Conservation (phyloP, 1,284 basidiomycete genomes). For the Trichosporon ovoides region DNA sequence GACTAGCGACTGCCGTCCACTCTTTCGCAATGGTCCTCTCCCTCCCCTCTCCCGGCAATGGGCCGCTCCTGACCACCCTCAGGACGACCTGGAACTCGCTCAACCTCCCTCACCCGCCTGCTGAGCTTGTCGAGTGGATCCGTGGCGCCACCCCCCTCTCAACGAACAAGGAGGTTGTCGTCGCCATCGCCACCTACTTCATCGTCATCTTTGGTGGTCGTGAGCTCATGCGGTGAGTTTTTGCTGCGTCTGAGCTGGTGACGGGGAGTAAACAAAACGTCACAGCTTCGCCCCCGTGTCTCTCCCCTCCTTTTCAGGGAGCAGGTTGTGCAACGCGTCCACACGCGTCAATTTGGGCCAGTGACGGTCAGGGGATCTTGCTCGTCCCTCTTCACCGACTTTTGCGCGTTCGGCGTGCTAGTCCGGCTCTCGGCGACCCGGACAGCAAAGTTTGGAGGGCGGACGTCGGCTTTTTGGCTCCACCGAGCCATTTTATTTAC, state of each 20-base stretch:
- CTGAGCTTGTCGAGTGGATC: constrained; percentile 40
- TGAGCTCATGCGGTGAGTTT: constrained; percentile 67
- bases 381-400: no score
- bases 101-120: constrained; percentile 33
- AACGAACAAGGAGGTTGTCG: constrained; percentile 65
- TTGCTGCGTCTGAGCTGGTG: neutral
- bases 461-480: neutral
- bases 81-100: constrained; percentile 30
- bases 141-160: constrained; percentile 63
- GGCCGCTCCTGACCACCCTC: constrained; percentile 38
- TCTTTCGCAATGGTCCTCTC: constrained; percentile 2
- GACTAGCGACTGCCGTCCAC: neutral
- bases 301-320: neutral
- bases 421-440: neutral
- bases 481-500: neutral
- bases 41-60: constrained; percentile 28
- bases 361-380: no score
- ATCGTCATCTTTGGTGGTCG: constrained; percentile 81
- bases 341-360: neutral
- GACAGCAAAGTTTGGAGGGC: neutral
- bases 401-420: no score
- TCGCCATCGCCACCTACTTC: constrained; percentile 73
- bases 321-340: neutral
- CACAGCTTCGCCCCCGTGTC: neutral
- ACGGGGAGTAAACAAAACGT: neutral